Evolutionary conservation across 2,329 filamentous ascomycete genomes (phyloP).

Genomic region (Penicillium sp.): DNA sequence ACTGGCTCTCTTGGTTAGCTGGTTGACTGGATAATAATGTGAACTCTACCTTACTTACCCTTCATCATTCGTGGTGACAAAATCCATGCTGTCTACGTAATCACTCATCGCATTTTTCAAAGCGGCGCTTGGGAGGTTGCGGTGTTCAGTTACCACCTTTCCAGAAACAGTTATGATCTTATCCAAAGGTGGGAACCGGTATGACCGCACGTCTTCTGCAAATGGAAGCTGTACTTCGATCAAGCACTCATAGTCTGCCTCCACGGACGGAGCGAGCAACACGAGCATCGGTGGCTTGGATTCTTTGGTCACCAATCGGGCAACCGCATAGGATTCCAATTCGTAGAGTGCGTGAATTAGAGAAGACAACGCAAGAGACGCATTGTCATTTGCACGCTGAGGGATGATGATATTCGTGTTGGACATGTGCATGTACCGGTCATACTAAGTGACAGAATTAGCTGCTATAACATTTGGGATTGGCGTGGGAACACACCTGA

Average conservation of each 20-base stretch:
- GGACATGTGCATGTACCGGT: conserved; percentile 81
- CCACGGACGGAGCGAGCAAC: conserved; percentile 75
- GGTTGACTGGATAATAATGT: background rate
- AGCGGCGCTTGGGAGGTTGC: conserved; percentile 73
- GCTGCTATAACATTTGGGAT: background rate
- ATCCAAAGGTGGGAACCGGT: conserved; percentile 87
- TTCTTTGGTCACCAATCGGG: conserved; percentile 80
- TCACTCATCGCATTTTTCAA: conserved; percentile 80
- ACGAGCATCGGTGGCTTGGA: conserved; percentile 73
- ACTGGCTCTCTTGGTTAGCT: conserved; percentile 30
- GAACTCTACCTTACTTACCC: conserved; percentile 53
- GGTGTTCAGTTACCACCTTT: conserved; percentile 74
- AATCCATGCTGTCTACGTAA: conserved; percentile 91
- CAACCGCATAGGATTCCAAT: conserved; percentile 79
- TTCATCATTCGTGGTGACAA: conserved; percentile 71
- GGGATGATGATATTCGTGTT: conserved; percentile 75
- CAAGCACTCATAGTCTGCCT: conserved; percentile 76
- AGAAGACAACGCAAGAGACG: conserved; percentile 80
- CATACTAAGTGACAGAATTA: conserved; percentile 55
- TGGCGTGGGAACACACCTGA: conserved; percentile 51
- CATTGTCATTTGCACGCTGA: conserved; percentile 74
- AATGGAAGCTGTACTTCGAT: conserved; percentile 91
- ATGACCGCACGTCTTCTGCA: conserved; percentile 85
- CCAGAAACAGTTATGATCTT: conserved; percentile 84
- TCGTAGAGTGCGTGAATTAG: conserved; percentile 85